These are phyloP conservation scores for Candida nanaspora DNA, from an alignment of 805 yeast species.

Conservation along the genomic window DNA sequence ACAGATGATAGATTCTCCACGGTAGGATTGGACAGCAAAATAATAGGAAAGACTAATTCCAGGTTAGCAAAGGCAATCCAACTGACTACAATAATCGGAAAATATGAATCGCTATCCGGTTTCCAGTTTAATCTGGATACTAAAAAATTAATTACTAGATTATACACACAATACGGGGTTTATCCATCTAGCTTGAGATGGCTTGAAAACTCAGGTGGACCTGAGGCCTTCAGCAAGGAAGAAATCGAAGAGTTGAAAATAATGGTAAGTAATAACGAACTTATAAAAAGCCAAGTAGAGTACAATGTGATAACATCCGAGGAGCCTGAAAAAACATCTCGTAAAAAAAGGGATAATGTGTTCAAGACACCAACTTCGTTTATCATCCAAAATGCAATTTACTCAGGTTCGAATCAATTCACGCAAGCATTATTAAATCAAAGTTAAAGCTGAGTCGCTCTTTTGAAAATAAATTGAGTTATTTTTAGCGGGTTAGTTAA, in stretches of 20 bases:
- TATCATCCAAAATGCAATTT: too few relatives aligned
- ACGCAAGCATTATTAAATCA: too few relatives aligned
- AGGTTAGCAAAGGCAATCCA: neutral
- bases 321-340: too few relatives aligned
- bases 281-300: too few relatives aligned
- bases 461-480: too few relatives aligned
- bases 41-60: neutral
- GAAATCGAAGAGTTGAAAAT: neutral
- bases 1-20: neutral
- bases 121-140: neutral
- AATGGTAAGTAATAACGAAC: too few relatives aligned
- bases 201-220: neutral
- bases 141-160: neutral
- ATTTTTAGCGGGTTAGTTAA: too few relatives aligned
- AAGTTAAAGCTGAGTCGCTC: too few relatives aligned
- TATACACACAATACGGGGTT: neutral
- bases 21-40: constrained; percentile 1
- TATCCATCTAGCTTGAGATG: neutral
- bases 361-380: too few relatives aligned
- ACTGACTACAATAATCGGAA: neutral
- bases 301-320: too few relatives aligned
- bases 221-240: neutral
- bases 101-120: neutral
- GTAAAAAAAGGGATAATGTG: too few relatives aligned
- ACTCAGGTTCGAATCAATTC: too few relatives aligned